Evolutionary conservation across 306 rosid genomes (phyloP), one percentile per base, ranked within the genome.

Genomic region (barrel medic (Medicago truncatula)): DNA sequence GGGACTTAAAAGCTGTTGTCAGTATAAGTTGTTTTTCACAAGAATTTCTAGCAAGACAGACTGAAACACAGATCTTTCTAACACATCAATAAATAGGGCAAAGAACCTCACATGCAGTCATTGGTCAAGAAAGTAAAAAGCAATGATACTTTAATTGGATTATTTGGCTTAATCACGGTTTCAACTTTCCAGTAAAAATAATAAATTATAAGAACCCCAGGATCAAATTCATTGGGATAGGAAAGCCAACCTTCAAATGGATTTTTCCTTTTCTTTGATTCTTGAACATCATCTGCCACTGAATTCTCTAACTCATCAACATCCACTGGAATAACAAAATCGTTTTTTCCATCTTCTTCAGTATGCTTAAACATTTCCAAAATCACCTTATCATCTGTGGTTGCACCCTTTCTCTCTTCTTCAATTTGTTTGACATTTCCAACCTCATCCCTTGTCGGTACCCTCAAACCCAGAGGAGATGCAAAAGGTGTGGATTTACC

Each of bases 401-500:
- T 76, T 21, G 49, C 81, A 54, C 65, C n/a, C 8, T 65, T 78
- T 58, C 74, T 71, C 68, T 83, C 81, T 49, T 76, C 75, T 71
- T 81, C 85, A 70, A 17, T 81, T 73, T 71, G 84, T 67, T 75
- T 84, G 57, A 50, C 71, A 52, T 60, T 69, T 75, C 31, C 87
- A 73, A 4, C 52, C 20, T 63, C 50, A 40, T 70, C 82, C 63
- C 73, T 73, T n/a, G 16, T 43, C 9, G 77, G 63, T 59, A 50
- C 61, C 65, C 77, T 85, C 8, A 70, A 79, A 67, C 89, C 83
- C 76, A 87, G 57, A 59, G 91, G 78, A 12, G 96, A 86, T 23
- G 60, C 82, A 75, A 93, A 93, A 39, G 97, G 98, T 54, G 81
- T 90, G 12, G 90, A 82, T 73, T 89, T 93, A 8, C 85, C 96